Conservation (phyloP, 257 asterid species). For the Solanum raphanifolium region DNA sequence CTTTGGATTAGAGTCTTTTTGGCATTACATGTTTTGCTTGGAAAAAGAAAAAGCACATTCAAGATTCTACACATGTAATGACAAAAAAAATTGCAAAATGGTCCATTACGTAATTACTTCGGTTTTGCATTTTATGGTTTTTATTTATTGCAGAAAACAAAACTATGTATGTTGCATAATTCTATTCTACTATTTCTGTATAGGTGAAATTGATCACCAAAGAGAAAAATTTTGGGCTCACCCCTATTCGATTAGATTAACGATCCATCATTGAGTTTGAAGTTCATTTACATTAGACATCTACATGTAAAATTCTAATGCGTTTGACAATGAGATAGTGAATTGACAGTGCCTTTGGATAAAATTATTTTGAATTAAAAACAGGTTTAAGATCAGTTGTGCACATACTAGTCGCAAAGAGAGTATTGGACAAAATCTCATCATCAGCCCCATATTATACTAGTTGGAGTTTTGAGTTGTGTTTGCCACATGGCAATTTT, state of each 20-base stretch:
- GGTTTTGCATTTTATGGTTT: neutral
- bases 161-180: neutral
- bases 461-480: neutral
- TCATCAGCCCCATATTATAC: neutral
- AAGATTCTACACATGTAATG: neutral
- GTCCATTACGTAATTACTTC: neutral
- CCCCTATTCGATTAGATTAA: neutral
- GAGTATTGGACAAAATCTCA: neutral
- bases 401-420: neutral
- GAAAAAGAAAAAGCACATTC: neutral
- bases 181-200: neutral
- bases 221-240: neutral
- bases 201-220: neutral
- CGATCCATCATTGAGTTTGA: neutral
- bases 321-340: neutral
- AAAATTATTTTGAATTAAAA: neutral
- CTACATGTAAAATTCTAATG: neutral
- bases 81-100: neutral
- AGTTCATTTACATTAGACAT: neutral
- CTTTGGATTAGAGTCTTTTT: neutral
- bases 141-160: neutral
- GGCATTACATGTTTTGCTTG: neutral
- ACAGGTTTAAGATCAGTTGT: neutral
- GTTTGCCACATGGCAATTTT: neutral
- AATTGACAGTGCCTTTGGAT: neutral